Conservation (phyloP, 768 basidiomycete species). For the Leccinum barrowsii region DNA sequence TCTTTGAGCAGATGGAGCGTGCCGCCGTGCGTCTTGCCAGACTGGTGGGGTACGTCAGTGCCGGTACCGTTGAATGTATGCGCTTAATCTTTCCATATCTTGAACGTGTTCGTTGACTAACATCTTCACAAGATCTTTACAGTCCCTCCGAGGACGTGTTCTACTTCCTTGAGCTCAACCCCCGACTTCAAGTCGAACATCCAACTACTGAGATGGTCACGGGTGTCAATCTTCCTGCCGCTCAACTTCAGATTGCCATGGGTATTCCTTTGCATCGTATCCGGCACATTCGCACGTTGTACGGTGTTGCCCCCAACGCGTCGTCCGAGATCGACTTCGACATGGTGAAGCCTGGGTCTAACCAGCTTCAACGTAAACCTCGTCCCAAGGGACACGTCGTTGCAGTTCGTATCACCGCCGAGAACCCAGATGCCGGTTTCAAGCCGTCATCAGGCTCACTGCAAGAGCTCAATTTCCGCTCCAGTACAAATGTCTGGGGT, state of each 20-base stretch:
- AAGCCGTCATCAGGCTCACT: slow-evolving; percentile 97
- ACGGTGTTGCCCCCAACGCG: slow-evolving; percentile 89
- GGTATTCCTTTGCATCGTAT: slow-evolving; percentile 95
- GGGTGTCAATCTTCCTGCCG: slow-evolving; percentile 95
- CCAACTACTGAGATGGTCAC: slow-evolving; percentile 99
- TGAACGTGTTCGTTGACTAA: neutral
- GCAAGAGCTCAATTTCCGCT: slow-evolving; percentile 99
- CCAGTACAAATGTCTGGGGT: slow-evolving; percentile 99
- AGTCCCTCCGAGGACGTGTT: slow-evolving; percentile 91
- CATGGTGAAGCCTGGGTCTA: slow-evolving; percentile 84
- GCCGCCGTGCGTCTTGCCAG: slow-evolving; percentile 99
- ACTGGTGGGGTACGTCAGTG: slow-evolving; percentile 97
- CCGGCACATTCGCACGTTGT: slow-evolving; percentile 91
- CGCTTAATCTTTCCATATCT: neutral
- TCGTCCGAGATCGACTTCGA: slow-evolving; percentile 96
- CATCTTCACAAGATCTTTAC: slow-evolving; percentile 70
- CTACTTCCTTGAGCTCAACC: slow-evolving; percentile 98
- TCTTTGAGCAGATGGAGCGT: slow-evolving; percentile 96
- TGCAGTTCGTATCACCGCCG: slow-evolving; percentile 98
- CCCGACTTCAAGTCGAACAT: slow-evolving; percentile 99
- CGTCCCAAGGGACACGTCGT: slow-evolving; percentile 97
- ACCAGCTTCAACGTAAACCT: slow-evolving; percentile 89
- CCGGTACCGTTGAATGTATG: slow-evolving; percentile 95
- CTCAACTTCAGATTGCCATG: slow-evolving; percentile 97
- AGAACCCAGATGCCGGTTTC: slow-evolving; percentile 99